Percentiles rank a stretch among this genome's conserved stretches.
Conservation (phyloP, 2,329 filamentous ascomycete species). For the Neofusicoccum parvum region DNA sequence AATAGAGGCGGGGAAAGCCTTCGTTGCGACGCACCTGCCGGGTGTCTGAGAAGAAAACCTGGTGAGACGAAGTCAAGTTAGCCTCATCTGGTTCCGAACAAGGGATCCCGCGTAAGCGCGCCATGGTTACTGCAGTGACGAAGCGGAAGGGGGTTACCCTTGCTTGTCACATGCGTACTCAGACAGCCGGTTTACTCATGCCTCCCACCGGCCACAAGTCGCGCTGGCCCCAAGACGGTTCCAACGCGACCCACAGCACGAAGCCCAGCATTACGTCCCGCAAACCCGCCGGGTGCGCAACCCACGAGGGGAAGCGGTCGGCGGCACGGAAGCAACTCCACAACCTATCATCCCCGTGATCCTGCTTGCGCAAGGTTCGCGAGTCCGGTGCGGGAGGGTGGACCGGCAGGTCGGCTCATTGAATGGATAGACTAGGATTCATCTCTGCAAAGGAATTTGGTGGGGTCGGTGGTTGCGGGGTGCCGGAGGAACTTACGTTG, state of each 20-base stretch:
- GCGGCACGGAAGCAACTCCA: slow-evolving; percentile 61
- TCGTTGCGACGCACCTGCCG: background rate
- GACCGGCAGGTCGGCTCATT: slow-evolving; percentile 64
- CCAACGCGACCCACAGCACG: slow-evolving; percentile 36
- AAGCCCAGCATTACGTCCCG: slow-evolving; percentile 60
- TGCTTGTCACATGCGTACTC: slow-evolving; percentile 52
- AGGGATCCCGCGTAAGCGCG: background rate
- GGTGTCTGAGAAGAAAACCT: background rate
- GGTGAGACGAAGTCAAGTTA: background rate
- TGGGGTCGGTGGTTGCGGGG: background rate
- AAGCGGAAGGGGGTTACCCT: background rate
- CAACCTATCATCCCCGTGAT: slow-evolving; percentile 65
- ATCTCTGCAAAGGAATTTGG: slow-evolving; percentile 47
- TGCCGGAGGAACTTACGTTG: slow-evolving; percentile 14
- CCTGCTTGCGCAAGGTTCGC: slow-evolving; percentile 40
- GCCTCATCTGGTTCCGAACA: background rate
- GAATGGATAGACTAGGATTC: slow-evolving; percentile 67
- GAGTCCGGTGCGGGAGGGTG: slow-evolving; percentile 72
- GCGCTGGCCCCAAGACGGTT: slow-evolving; percentile 47
- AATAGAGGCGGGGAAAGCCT: background rate
- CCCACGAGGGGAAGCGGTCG: slow-evolving; percentile 32
- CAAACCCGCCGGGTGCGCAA: slow-evolving; percentile 39
- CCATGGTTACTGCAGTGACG: background rate
- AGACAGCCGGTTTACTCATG: slow-evolving; percentile 69
- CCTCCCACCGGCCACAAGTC: slow-evolving; percentile 60